Evolutionary conservation across 768 basidiomycete species (phyloP).

Genomic region (Podaxis sp.): DNA sequence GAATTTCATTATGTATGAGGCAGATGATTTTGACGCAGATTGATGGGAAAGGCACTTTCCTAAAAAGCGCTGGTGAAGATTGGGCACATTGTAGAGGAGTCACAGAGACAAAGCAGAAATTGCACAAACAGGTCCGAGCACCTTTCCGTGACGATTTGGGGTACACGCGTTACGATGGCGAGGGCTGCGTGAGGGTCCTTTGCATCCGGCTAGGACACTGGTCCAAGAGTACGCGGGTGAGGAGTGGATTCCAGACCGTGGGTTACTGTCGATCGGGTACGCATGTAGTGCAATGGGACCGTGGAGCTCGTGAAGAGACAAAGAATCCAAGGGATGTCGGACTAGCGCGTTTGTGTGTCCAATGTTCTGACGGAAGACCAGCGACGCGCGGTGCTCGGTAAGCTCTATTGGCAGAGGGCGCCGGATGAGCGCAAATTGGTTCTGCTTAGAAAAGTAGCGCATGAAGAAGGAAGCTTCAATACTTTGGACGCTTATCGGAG

Average conservation of each 20-base stretch:
- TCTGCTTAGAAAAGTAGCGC: not conserved
- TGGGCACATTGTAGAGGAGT: not conserved
- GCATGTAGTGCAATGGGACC: not conserved
- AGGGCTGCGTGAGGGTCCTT: too few species aligned
- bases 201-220: too few species aligned
- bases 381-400: not conserved
- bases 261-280: not conserved
- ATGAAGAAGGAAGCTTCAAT: slow-evolving; percentile 3
- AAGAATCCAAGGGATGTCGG: not conserved
- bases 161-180: too few species aligned
- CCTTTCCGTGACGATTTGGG: not conserved
- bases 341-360: not conserved
- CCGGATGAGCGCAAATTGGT: not conserved
- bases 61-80: not conserved
- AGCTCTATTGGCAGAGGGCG: not conserved
- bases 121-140: not conserved
- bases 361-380: not conserved
- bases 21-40: not conserved
- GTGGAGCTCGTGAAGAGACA: not conserved
- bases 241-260: not conserved
- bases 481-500: not conserved
- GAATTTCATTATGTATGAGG: not conserved
- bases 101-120: not conserved
- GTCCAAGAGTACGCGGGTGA: too few species aligned
- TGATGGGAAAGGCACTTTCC: not conserved